Conservation (phyloP, 306 rosid genomes). For the Albizia julibrissin region DNA sequence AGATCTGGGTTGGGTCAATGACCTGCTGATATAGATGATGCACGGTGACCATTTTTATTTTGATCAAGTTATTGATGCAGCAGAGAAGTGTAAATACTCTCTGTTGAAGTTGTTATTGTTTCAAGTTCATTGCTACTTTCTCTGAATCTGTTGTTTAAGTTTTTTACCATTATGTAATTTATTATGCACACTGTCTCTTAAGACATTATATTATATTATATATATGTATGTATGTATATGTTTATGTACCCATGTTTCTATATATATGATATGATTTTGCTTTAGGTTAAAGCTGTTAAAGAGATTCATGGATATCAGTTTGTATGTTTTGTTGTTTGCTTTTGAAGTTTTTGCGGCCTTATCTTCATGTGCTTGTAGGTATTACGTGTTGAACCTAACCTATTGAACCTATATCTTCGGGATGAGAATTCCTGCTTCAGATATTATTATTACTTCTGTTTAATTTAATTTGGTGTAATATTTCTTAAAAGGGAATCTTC, state of each 20-base stretch:
- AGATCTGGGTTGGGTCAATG: constrained; percentile 93
- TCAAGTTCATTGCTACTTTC: constrained; percentile 12
- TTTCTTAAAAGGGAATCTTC: constrained; percentile 18
- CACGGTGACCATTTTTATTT: neutral
- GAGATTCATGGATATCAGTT: neutral
- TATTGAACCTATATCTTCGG: neutral
- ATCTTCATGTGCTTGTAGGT: neutral
- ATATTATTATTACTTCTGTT: constrained; percentile 19
- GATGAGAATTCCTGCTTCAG: neutral
- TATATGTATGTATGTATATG: no score
- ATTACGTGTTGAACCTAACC: constrained; percentile 17
- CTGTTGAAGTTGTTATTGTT: constrained; percentile 17
- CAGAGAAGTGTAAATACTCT: constrained; percentile 48
- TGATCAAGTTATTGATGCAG: neutral
- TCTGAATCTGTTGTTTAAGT: constrained; percentile 24
- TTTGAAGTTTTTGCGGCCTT: neutral
- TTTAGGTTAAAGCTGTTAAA: constrained; percentile 18
- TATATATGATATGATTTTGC: constrained; percentile 1
- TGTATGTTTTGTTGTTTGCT: neutral
- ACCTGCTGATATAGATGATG: constrained; percentile 66
- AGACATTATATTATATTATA: neutral
- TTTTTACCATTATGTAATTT: constrained; percentile 32
- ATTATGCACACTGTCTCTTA: neutral
- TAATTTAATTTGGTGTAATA: neutral
- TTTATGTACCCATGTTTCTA: neutral